Percentiles rank a stretch among this genome's conserved stretches.
phyloP scores from a whole-genome alignment of 805 yeast genomes.

The Saturnispora ahearnii region DNA sequence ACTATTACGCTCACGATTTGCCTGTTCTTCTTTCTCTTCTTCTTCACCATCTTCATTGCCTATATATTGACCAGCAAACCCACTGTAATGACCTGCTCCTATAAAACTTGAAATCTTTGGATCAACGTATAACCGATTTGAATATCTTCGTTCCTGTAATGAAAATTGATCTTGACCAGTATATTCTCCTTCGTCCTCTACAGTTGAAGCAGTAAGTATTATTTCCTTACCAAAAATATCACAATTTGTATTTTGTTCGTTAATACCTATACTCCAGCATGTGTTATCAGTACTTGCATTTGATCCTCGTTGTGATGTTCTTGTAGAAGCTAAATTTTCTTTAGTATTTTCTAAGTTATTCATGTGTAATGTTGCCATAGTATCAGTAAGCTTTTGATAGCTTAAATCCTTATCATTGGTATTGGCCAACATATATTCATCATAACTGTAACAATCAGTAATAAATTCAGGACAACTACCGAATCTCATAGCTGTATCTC shows the following conservation, averaged over 20 bases:
- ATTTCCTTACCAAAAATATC: neutral
- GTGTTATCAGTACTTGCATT: conserved; percentile 6
- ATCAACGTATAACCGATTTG: neutral
- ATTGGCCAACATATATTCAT: neutral
- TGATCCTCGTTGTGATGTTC: conserved; percentile 1
- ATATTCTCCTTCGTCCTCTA: neutral
- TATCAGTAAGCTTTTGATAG: neutral
- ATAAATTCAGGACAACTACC: conserved; percentile 10
- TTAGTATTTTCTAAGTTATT: neutral
- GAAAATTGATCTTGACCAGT: conserved; percentile 1
- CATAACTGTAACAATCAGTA: conserved; percentile 6
- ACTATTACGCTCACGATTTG: neutral
- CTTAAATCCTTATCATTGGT: neutral
- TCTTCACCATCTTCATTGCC: neutral
- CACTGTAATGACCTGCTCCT: conserved; percentile 7
- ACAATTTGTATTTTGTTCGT: neutral
- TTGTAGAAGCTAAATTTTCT: neutral
- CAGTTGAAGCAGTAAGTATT: neutral
- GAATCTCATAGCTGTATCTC: neutral
- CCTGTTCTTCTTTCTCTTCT: neutral
- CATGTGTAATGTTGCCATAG: neutral
- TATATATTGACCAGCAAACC: conserved; percentile 4
- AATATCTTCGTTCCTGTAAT: neutral
- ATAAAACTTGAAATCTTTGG: neutral
- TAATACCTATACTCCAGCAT: neutral